Evolutionary conservation across 192 early-diverging fungal species (phyloP), one percentile per base, ranked within the genome.

Genomic region (Bifiguratus adelaidae): DNA sequence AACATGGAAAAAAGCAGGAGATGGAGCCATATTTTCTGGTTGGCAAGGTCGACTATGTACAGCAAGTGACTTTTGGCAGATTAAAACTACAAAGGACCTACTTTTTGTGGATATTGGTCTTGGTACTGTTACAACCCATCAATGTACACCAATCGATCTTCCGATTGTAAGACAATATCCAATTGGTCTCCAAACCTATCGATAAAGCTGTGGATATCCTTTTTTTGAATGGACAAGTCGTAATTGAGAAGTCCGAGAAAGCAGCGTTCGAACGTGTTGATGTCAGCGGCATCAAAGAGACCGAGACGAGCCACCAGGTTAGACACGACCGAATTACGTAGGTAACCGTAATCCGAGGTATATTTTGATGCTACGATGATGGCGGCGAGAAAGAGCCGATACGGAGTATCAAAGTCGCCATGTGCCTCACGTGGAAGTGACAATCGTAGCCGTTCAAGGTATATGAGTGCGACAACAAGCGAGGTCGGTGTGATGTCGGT

Each of bases 161-260:
- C n/a, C n/a, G n/a, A n/a, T n/a, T n/a, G n/a, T n/a, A n/a, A n/a
- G 40, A 57, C 54, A 48, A 63, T 56, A 53, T 63, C 61, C 19
- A 63, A 27, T 32, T 50, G 30, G 30, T 52, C 50, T 2, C 61
- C 61, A 45, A 57, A 51, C 20, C 52, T 48, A 18, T 49, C 50
- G 24, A 73, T 52, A 47, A 67, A 77, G 7, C 52, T 30, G 21
- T 54, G 32, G 4, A 77, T 56, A 30, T 70, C 74, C 19, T 73
- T 55, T 2, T 56, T 48, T 25, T 67, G 59, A 12, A 77, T 67
- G 58, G 60, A 77, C 8, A 77, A 45, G n/a, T 40, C 37, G 37
- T 40, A 40, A 20, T 21, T 21, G 22, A 61, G 26, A 38, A 51
- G 35, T 12, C 61, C 50, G 20, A 63, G 45, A 30, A 63, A 63